Evolutionary conservation across 2,329 filamentous ascomycete species (phyloP).

Genomic region (Mariannaea sp.): DNA sequence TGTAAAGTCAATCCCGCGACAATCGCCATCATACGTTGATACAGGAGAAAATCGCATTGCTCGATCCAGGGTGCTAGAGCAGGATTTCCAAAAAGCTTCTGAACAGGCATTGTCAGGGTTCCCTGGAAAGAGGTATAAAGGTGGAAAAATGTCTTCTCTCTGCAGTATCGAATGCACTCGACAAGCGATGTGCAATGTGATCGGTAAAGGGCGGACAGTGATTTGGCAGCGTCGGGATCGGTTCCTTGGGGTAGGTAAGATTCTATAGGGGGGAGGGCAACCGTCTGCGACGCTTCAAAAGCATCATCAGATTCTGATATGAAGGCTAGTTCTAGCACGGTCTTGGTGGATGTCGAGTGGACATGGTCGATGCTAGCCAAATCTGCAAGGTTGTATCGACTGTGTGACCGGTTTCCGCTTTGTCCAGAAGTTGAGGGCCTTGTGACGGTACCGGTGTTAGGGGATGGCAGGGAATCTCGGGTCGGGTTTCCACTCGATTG

Average conservation of each 20-base stretch:
- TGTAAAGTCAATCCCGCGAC: slow-evolving; percentile 87
- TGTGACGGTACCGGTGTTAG: slow-evolving; percentile 34
- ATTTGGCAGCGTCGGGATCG: slow-evolving; percentile 84
- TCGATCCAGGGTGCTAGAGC: slow-evolving; percentile 90
- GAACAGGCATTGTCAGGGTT: slow-evolving; percentile 93
- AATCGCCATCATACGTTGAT: slow-evolving; percentile 95
- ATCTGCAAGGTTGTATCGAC: slow-evolving; percentile 65
- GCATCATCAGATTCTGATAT: slow-evolving; percentile 59
- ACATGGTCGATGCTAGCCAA: slow-evolving; percentile 62
- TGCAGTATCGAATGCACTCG: slow-evolving; percentile 94
- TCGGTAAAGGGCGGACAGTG: slow-evolving; percentile 84
- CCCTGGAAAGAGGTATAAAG: slow-evolving; percentile 95
- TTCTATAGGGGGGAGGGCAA: slow-evolving; percentile 85
- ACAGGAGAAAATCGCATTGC: slow-evolving; percentile 92
- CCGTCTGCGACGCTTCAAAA: slow-evolving; percentile 64
- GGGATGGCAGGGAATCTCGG: slow-evolving; percentile 38
- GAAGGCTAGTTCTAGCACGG: slow-evolving; percentile 64
- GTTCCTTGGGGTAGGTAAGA: slow-evolving; percentile 80
- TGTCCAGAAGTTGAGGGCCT: slow-evolving; percentile 21
- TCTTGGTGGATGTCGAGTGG: slow-evolving; percentile 62
- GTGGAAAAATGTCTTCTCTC: slow-evolving; percentile 95
- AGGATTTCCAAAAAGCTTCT: slow-evolving; percentile 84
- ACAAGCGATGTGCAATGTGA: slow-evolving; percentile 95
- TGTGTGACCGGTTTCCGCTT: slow-evolving; percentile 42
- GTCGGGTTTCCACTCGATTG: slow-evolving; percentile 38